A percentile compares a stretch with the other conserved stretches of the same genome.
These are phyloP conservation scores for Exophiala bonariae DNA, from an alignment of 2,329 filamentous ascomycete species.

Conservation along the genomic window DNA sequence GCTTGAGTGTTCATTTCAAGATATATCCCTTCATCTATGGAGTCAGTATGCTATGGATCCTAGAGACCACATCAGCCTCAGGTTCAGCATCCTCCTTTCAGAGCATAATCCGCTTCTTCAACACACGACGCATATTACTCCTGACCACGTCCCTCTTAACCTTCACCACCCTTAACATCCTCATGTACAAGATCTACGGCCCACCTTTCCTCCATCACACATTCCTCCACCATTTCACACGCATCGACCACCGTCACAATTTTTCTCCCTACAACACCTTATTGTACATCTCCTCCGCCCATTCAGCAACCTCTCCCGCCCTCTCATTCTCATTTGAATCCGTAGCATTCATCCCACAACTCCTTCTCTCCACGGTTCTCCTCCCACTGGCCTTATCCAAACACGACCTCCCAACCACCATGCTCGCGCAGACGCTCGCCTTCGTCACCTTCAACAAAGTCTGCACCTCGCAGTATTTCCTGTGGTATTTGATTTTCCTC, in stretches of 20 bases:
- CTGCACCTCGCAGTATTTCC: conserved; percentile 98
- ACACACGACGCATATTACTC: conserved; percentile 38
- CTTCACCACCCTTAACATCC: conserved; percentile 70
- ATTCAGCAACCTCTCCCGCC: conserved; percentile 36
- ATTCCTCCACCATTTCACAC: conserved; percentile 87
- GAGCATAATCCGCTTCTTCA: conserved; percentile 36
- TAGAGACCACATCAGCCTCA: conserved; percentile 24
- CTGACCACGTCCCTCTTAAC: conserved; percentile 65
- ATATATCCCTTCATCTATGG: conserved; percentile 99
- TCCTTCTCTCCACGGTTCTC: conserved; percentile 74
- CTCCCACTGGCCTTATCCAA: conserved; percentile 59
- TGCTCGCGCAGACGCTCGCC: conserved; percentile 89
- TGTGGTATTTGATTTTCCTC: conserved; percentile 95
- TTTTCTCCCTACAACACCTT: conserved; percentile 95
- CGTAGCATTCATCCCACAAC: conserved; percentile 84
- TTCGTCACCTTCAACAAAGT: conserved; percentile 99
- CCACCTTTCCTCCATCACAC: conserved; percentile 82
- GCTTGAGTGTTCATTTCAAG: conserved; percentile 91
- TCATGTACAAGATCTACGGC: conserved; percentile 81
- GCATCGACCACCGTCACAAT: conserved; percentile 96
- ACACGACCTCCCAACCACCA: conserved; percentile 68
- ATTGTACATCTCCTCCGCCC: conserved; percentile 79
- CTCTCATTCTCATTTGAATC: conserved; percentile 63
- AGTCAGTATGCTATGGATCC: conserved; percentile 50
- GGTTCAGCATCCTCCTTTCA: conserved; percentile 20